These are phyloP conservation scores for Mesotaenium endlicherianum DNA, from an alignment of 139 green algal species.

Conservation along the genomic window DNA sequence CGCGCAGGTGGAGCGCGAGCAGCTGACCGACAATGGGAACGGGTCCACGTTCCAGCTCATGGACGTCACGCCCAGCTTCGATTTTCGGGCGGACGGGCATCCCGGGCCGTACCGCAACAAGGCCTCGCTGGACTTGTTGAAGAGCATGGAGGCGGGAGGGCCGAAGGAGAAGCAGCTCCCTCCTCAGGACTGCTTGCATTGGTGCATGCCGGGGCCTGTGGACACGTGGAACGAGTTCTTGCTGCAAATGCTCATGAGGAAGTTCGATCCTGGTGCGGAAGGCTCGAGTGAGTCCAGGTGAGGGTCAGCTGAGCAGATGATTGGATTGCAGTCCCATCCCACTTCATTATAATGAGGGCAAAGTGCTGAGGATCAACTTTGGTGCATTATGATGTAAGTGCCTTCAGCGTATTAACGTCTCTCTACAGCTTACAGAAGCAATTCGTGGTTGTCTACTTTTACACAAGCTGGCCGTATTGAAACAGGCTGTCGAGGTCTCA, in stretches of 20 bases:
- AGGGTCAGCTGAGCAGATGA: neutral
- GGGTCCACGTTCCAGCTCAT: conserved; percentile 6
- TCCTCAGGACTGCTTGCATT: conserved; percentile 38
- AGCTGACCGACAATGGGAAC: neutral
- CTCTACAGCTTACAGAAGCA: no score
- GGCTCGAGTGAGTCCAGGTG: no score
- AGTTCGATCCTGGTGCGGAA: no score
- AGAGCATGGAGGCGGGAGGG: neutral
- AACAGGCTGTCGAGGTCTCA: no score
- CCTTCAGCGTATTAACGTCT: no score
- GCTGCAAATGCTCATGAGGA: conserved; percentile 7
- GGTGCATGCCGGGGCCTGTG: conserved; percentile 14
- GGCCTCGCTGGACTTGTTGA: neutral
- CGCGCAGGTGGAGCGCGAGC: no score
- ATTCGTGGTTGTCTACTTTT: no score
- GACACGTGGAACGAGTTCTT: conserved; percentile 32
- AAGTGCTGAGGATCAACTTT: no score
- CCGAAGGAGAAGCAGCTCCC: neutral
- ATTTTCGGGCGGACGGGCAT: conserved; percentile 13
- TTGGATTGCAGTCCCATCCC: no score
- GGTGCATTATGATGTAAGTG: no score
- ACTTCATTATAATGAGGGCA: no score
- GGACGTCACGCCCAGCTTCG: conserved; percentile 13
- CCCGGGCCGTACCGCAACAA: neutral
- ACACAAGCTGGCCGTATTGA: no score